A percentile compares a stretch with the other conserved stretches of the same genome.
Conservation (phyloP, 2,329 filamentous ascomycete species). For the Dryadomyces sulphureus region DNA sequence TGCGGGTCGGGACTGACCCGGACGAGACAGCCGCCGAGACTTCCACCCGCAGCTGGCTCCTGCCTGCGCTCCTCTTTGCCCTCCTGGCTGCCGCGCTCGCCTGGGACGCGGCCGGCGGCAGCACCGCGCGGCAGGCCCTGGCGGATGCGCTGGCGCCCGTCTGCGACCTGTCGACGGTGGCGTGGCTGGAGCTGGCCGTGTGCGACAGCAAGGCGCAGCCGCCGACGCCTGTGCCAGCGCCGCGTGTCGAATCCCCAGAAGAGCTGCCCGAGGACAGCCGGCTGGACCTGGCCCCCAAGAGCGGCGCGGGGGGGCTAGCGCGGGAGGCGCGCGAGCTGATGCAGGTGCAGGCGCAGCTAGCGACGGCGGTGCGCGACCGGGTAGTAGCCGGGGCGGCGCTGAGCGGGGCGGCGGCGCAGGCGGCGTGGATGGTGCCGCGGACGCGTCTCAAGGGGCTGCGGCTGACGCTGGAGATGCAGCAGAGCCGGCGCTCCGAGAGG, state of each 20-base stretch:
- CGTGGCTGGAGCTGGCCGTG: slow-evolving; percentile 47
- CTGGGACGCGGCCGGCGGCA: not conserved
- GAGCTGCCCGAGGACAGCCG: too few relatives aligned
- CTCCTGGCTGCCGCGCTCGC: too few relatives aligned
- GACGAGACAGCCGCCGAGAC: too few relatives aligned
- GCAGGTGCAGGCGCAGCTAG: slow-evolving; percentile 59
- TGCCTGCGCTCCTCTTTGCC: too few relatives aligned
- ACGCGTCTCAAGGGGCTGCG: slow-evolving; percentile 4
- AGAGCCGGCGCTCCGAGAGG: not conserved
- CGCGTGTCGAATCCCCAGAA: too few relatives aligned
- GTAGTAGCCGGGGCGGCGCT: not conserved
- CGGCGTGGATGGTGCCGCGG: slow-evolving; percentile 8
- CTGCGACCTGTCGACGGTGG: slow-evolving; percentile 41
- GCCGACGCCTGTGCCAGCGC: too few relatives aligned
- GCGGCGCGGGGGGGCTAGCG: slow-evolving; percentile 3
- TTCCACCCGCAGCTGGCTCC: too few relatives aligned
- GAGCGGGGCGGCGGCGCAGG: not conserved
- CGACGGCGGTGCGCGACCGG: slow-evolving; percentile 42
- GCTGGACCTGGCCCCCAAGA: too few relatives aligned
- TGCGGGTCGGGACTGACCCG: too few relatives aligned
- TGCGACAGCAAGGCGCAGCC: slow-evolving; percentile 33
- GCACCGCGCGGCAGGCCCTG: not conserved
- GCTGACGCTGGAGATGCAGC: not conserved
- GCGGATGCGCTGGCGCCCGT: slow-evolving; percentile 13
- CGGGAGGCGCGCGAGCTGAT: slow-evolving; percentile 34